These are phyloP conservation scores for Platanthera zijinensis DNA, from an alignment of 106 monocot species.

Conservation along the genomic window DNA sequence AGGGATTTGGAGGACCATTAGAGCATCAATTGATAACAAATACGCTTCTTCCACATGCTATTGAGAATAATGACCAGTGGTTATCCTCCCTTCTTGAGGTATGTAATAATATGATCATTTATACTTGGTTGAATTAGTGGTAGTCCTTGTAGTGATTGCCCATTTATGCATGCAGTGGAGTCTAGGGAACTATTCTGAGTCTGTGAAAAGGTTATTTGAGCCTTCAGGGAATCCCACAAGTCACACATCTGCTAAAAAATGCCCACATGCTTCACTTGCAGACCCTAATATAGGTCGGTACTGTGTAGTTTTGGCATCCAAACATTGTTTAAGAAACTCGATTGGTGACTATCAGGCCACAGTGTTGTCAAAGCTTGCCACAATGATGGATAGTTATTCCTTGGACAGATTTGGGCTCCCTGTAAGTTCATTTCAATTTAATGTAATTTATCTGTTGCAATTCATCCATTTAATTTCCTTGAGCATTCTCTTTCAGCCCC, in stretches of 20 bases:
- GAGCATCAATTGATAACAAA: constrained; percentile 67
- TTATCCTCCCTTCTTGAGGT: constrained; percentile 82
- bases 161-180: constrained; percentile 63
- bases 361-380: constrained; percentile 51
- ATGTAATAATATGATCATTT: constrained; percentile 9
- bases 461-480: background rate
- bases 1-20: constrained; percentile 78
- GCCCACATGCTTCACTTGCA: constrained; percentile 21
- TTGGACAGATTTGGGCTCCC: constrained; percentile 75
- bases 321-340: constrained; percentile 56
- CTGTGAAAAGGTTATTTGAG: constrained; percentile 35
- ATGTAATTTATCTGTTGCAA: background rate
- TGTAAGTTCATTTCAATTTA: constrained; percentile 43
- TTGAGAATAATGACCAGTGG: constrained; percentile 75
- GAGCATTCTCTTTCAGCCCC: background rate
- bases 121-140: constrained; percentile 3
- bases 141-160: background rate
- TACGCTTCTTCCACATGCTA: constrained; percentile 63
- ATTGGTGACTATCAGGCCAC: constrained; percentile 49
- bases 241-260: constrained; percentile 7
- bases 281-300: constrained; percentile 78
- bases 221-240: constrained; percentile 9
- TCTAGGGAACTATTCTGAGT: constrained; percentile 63
- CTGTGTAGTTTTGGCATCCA: constrained; percentile 53
- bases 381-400: constrained; percentile 40